These are phyloP conservation scores for Flaveria bidentis DNA, from an alignment of 129 eudicot genomes.

Conservation along the genomic window DNA sequence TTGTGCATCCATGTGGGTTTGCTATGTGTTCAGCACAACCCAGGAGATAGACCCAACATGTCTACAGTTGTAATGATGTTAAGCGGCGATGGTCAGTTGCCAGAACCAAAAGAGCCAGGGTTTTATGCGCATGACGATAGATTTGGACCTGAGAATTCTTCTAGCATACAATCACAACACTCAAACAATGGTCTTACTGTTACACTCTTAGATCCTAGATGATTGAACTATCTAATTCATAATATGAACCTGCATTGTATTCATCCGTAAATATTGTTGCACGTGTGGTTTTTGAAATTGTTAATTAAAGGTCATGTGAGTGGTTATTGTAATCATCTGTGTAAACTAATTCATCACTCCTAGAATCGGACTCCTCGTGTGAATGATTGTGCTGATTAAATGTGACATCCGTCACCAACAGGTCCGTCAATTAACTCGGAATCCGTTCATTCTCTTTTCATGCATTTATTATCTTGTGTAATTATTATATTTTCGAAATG, in stretches of 20 bases:
- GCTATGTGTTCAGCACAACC: slow-evolving; percentile 31
- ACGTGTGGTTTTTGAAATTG: too few relatives aligned
- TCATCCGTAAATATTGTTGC: neutral
- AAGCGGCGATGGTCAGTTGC: slow-evolving; percentile 18
- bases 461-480: too few relatives aligned
- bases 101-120: slow-evolving; percentile 20
- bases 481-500: too few relatives aligned
- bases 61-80: slow-evolving; percentile 29
- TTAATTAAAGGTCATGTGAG: too few relatives aligned
- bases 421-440: too few relatives aligned
- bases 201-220: slow-evolving; percentile 11
- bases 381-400: too few relatives aligned
- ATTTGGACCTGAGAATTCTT: neutral
- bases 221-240: neutral
- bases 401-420: too few relatives aligned
- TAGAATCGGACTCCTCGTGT: too few relatives aligned
- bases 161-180: neutral
- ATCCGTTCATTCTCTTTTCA: too few relatives aligned
- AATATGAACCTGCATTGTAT: neutral
- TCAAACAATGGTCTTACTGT: slow-evolving; percentile 9
- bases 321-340: too few relatives aligned
- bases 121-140: slow-evolving; percentile 9
- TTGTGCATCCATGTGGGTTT: slow-evolving; percentile 26
- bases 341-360: too few relatives aligned
- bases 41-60: slow-evolving; percentile 32